Evolutionary conservation across 2,329 filamentous ascomycete species (phyloP), one percentile per base, ranked within the genome.

Genomic region (Aspergillus tanneri): DNA sequence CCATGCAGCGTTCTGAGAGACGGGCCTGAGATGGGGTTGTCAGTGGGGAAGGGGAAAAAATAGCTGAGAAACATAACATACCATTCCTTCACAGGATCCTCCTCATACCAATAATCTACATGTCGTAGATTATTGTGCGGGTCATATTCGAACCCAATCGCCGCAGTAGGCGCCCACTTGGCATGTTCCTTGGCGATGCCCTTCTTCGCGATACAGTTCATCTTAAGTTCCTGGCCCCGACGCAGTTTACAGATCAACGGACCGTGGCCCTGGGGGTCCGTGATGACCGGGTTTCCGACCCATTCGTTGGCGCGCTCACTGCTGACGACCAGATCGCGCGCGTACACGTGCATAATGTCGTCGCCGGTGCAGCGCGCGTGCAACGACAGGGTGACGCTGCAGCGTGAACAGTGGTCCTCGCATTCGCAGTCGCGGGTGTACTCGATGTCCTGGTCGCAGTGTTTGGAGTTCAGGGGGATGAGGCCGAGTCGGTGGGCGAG

Each of bases 161-260:
- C 93, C 32, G 90, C 82, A 27, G 88, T 92, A 2, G 93, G 91
- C 63, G 90, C 88, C 93, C 93, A 99, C 72, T 99, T 99, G 8
- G 93, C 89, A 72, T 99, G 93, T 70, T 99, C 93, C 77, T 99
- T 99, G 28, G 92, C 91, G 56, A 97, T 97, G 1, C 93, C 93
- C 79, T 97, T 97, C 79, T 96, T 96, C 42, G 92, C 93, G 57
- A 96, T 87, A 67, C 92, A 97, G 53, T 83, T 88, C 65, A 99
- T 82, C 68, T 90, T 86, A 52, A 99, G 75, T 71, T 96, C 90
- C 73, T 99, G 93, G 2, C 87, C 90, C 64, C 86, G 87, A 49
- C 92, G 81, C 65, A 99, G 75, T 77, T 97, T 97, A 63, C 87
- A 88, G 57, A 99, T 92, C 59, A 97, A 78, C 36, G 87, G 83